phyloP scores from a whole-genome alignment of 2,329 filamentous ascomycete species.

The Pestalotiopsis sp. region DNA sequence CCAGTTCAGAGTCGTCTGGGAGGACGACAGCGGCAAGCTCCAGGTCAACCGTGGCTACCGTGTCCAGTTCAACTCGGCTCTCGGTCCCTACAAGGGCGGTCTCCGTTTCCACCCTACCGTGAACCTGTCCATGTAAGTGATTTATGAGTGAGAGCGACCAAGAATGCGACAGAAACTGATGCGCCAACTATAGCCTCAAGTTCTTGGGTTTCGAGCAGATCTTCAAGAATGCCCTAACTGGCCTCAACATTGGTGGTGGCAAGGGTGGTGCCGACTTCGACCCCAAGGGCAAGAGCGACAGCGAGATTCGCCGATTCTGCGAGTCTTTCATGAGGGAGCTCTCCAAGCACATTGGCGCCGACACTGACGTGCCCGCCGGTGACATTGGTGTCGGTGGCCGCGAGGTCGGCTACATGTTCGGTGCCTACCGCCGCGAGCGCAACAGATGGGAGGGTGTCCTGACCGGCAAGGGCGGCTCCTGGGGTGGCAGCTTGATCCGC shows the following conservation, averaged over 20 bases:
- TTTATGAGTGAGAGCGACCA: not conserved
- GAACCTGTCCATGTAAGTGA: constrained; percentile 64
- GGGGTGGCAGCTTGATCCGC: constrained; percentile 92
- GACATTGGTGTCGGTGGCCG: constrained; percentile 93
- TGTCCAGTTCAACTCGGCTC: constrained; percentile 97
- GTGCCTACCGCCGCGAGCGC: constrained; percentile 83
- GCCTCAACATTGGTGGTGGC: constrained; percentile 92
- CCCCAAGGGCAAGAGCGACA: constrained; percentile 97
- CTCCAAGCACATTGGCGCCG: constrained; percentile 91
- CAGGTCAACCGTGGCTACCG: constrained; percentile 95
- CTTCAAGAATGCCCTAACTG: constrained; percentile 99
- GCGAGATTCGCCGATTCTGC: constrained; percentile 97
- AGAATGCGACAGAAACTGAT: not conserved
- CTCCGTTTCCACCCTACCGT: constrained; percentile 91
- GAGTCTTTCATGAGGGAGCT: constrained; percentile 95
- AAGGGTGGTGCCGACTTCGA: constrained; percentile 99
- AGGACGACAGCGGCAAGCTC: constrained; percentile 85
- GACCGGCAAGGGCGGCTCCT: constrained; percentile 90
- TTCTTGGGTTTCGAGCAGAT: constrained; percentile 99
- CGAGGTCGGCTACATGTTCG: constrained; percentile 94
- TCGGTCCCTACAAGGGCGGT: constrained; percentile 97
- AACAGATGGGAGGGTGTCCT: constrained; percentile 96
- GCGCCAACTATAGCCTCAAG: constrained; percentile 61
- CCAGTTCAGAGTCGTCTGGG: constrained; percentile 97
- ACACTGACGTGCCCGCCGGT: constrained; percentile 94